Base-by-base conservation (phyloP, 176 grass and related monocot genomes). In the Zizania latifolia region DNA sequence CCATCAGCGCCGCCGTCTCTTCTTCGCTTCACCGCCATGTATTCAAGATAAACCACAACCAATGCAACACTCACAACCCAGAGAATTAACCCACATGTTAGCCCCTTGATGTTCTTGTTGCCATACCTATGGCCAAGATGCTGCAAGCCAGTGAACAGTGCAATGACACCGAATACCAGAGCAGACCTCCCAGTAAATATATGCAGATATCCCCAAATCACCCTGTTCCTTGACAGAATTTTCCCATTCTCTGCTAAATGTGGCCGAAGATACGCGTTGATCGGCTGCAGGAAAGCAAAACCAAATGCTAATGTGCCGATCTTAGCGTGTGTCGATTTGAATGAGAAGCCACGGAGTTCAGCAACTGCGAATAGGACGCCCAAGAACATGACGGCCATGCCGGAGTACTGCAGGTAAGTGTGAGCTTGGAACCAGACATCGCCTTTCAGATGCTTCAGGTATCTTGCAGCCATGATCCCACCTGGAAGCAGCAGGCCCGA, bases 391-490 rank as follows among this genome's bases (percentile, higher is more conserved):
- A 98, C 84, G 45, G 80, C 72, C 75, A 98, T 75, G 70, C 86
- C 79, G 27, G 88, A 92, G 38, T 88, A 86, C 76, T 98, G 91
- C 44, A 94, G 76, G 40, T 88, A 98, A 45, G 79, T 86, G 76
- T 98, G 95, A 68, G 86, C 73, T 72, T 86, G 86, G 29, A 88
- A 94, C 91, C 91, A 98, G 11, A 84, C 31, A 54, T 88, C 64
- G 11, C 91, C 91, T 60, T 94, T 87, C 34, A 92, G 22, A 75
- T 94, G 91, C 76, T 88, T 98, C 80, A 98, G 83, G 56, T 93
- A 98, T 28, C 95, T 76, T 0, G 79, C 91, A 2, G 86, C 70
- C 51, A 98, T 84, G 48, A 94, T 79, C 16, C 91, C 91, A 57
- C 89, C 82, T 5, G 89, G 89, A 40, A 94, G 64, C 31, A 94